A percentile compares a stretch with the other conserved stretches of the same genome.
These are phyloP conservation scores for Boletus speciosus DNA, from an alignment of 768 basidiomycete species.

Conservation along the genomic window DNA sequence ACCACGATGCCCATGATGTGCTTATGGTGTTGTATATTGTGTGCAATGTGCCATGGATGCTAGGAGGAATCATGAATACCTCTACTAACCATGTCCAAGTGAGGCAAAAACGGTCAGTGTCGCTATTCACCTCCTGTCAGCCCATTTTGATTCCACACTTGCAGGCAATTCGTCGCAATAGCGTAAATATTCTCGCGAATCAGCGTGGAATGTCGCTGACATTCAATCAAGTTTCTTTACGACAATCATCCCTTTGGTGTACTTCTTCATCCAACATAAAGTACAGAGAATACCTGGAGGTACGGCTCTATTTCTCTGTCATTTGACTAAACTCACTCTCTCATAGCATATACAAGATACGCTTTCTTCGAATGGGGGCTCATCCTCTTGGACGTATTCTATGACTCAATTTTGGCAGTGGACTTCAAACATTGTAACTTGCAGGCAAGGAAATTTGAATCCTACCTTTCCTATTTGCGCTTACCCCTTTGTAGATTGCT, in stretches of 20 bases:
- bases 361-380: conserved; percentile 87
- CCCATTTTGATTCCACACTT: not conserved
- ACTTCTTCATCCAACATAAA: conserved; percentile 86
- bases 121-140: not conserved
- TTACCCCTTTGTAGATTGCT: conserved; percentile 15
- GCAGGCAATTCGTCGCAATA: conserved; percentile 51
- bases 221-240: conserved; percentile 57
- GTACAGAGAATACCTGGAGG: conserved; percentile 76
- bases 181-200: conserved; percentile 32
- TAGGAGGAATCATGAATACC: conserved; percentile 60
- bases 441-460: conserved; percentile 39
- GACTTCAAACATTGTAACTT: conserved; percentile 56
- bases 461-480: not conserved
- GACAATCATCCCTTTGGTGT: conserved; percentile 68
- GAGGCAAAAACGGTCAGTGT: conserved; percentile 50
- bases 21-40: conserved; percentile 87
- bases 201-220: not conserved
- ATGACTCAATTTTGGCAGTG: conserved; percentile 61
- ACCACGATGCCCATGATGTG: conserved; percentile 81
- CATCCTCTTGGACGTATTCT: conserved; percentile 68
- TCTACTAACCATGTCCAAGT: conserved; percentile 37
- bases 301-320: conserved; percentile 28
- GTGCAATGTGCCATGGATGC: conserved; percentile 87
- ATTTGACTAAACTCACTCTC: not conserved
- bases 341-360: conserved; percentile 78